These are phyloP conservation scores for Pseudonectria foliicola DNA, from an alignment of 2,329 filamentous ascomycete species.

Conservation along the genomic window DNA sequence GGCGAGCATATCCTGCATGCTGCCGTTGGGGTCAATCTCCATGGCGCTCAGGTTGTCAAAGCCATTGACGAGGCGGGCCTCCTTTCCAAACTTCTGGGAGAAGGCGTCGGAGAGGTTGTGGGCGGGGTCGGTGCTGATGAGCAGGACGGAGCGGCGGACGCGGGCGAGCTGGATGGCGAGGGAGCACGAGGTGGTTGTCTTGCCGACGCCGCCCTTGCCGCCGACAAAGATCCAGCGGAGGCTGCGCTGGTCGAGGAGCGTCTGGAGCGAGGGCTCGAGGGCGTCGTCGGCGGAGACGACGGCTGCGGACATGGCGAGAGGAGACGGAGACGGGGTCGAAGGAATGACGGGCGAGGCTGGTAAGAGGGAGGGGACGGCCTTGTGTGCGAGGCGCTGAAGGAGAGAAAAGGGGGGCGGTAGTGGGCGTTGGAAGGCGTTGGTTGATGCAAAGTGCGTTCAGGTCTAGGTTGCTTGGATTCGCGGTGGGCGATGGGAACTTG, in stretches of 20 bases:
- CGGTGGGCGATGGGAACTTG: neutral
- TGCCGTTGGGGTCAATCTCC: constrained; percentile 98
- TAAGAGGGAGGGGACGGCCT: neutral
- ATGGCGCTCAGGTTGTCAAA: constrained; percentile 93
- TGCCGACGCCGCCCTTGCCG: constrained; percentile 96
- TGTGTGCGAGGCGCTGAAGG: neutral
- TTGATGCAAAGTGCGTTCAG: neutral
- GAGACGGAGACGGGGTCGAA: neutral
- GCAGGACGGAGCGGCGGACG: constrained; percentile 87
- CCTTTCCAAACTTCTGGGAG: constrained; percentile 98
- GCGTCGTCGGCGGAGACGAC: constrained; percentile 52
- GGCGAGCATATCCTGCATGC: constrained; percentile 88
- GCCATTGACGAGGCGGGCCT: constrained; percentile 84
- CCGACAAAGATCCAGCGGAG: constrained; percentile 99
- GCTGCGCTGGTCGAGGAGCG: constrained; percentile 88
- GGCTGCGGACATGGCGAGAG: constrained; percentile 32
- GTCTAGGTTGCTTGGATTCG: constrained; percentile 1
- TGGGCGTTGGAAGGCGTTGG: neutral
- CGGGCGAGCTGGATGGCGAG: constrained; percentile 95
- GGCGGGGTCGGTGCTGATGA: constrained; percentile 96
- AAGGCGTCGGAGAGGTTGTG: constrained; percentile 98
- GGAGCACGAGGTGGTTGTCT: constrained; percentile 98
- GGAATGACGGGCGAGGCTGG: neutral
- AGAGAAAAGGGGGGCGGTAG: neutral
- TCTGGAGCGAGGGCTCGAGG: constrained; percentile 88